Base-by-base conservation (phyloP, 2,329 filamentous ascomycete species). In the Trichoderma koningiopsis region DNA sequence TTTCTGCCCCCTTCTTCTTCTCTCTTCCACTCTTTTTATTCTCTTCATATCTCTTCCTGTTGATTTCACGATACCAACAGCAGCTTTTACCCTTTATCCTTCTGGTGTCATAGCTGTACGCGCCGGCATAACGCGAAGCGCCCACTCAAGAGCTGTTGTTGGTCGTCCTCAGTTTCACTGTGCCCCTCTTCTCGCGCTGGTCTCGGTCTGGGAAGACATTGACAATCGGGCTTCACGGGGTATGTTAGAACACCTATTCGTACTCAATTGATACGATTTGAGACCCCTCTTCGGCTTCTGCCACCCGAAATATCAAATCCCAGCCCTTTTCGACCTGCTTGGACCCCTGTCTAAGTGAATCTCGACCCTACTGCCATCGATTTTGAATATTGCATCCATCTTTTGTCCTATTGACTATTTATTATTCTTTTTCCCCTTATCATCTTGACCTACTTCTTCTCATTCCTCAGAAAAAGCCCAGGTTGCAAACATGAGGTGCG, bases 401-500 rank as follows among this genome's bases (percentile, higher is more conserved):
- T 31, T 27, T n/a, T 55, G 57, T 53, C 16, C 11, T 37, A 7
- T 47, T 27, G 3, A 27, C 14, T 33, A 8, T 31, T 52, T 29
- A 27, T 7, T n/a, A 13, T 27, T 35, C 14, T 35, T 5, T 5
- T 10, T n/a, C 24, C 13, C 3, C 5, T 16, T 35, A 10, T 3
- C 33, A 35, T 49, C 55, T 58, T 33, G 13, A 14, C 8, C 52
- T 29, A 8, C 3, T 63, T n/a, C 31, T 16, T 14, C 53, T 16
- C 33, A 19, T 57, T 24, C 35, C 52, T 47, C 22, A 7, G 16
- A 11, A 27, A 66, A n/a, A 49, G 58, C 7, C 22, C 14, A 60
- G 6, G 63, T 19, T 19, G 29, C 68, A 65, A 71, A 64, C 27
- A 71, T 71, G 70, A 68, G 68, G 68, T 68, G 70, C 64, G 70